Base-by-base conservation (phyloP, 139 green algal genomes). In the Chlorella sp. region DNA sequence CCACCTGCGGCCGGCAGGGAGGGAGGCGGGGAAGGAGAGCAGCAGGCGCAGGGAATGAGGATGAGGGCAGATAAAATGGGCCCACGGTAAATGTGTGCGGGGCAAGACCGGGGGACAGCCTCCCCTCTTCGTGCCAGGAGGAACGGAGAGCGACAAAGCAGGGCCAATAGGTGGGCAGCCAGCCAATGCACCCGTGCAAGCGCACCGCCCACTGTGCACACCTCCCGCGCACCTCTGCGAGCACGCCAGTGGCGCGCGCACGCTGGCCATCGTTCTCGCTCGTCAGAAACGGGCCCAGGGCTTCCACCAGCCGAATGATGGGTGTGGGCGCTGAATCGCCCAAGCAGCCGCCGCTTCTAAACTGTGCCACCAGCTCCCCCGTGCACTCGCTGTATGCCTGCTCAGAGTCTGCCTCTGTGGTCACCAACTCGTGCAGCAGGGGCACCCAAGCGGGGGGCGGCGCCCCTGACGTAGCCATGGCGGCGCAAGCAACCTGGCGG, bases 221-320 rank as follows among this genome's bases (percentile, higher is more conserved):
- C n/a, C n/a, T n/a, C 12, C 15, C 61, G 14, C 64, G 26, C 42
- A 92, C 89, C 89, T 94, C 57, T 34, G 91, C 89, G 11, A 94
- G 81, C 34, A 94, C 26, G 16, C 15, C 18, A 12, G 84, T 81
- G 21, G 91, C 86, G 14, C 60, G 80, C 2, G 78, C 61, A 5
- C 91, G 89, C 64, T 87, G 69, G 16, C 37, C 68, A 53, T 92
- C 89, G 12, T 89, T 34, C 18, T 84, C 89, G 16, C 15, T 87
- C 1, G 86, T 92, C 32, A 94, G 60, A 68, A 81, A 90, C 34
- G 66, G 71, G 14, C 86, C 91, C 14, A 94, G 57, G 12, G 89
- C 84, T 30, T 60, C 42, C 48, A 93, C 81, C 28, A 93, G 28
- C 21, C 84, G 42, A 1, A 93, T 12, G 3, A 90, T 39, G 21